A percentile compares a stretch with the other conserved stretches of the same genome.
Evolutionary conservation across 169 alveolate genomes (phyloP).

Genomic region (Plasmodium fragile): DNA sequence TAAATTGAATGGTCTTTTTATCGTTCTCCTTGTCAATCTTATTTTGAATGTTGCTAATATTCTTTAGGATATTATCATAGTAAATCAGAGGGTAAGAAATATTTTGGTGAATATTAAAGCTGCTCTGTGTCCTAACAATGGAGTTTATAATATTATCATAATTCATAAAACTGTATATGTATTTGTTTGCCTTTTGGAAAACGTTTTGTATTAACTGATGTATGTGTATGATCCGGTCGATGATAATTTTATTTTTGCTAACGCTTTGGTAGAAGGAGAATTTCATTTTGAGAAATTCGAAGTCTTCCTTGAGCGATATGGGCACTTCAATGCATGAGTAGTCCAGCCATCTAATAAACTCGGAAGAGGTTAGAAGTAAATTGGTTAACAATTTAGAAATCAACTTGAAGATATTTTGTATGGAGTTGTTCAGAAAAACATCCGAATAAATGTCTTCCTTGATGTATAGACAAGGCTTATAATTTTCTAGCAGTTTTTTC

Average conservation of each 20-base stretch:
- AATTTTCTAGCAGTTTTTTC: conserved; percentile 32
- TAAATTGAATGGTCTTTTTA: conserved; percentile 72
- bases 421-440: conserved; percentile 71
- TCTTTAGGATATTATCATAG: conserved; percentile 59
- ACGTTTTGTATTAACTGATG: conserved; percentile 74
- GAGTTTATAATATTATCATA: conserved; percentile 65
- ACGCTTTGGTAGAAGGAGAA: conserved; percentile 74
- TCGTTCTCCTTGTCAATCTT: conserved; percentile 70
- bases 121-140: conserved; percentile 48
- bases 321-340: conserved; percentile 76
- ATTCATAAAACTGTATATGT: conserved; percentile 69
- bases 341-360: conserved; percentile 73
- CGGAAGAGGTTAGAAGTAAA: conserved; percentile 65
- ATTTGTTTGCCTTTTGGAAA: conserved; percentile 74
- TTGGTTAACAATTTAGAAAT: conserved; percentile 69
- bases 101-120: conserved; percentile 55
- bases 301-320: conserved; percentile 54
- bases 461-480: conserved; percentile 67
- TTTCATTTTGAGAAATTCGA: conserved; percentile 63
- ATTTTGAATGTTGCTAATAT: conserved; percentile 61
- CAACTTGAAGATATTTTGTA: conserved; percentile 66
- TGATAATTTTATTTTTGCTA: conserved; percentile 74
- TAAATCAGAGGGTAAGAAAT: conserved; percentile 57
- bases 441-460: conserved; percentile 74
- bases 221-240: conserved; percentile 72